These are phyloP conservation scores for Verticillium albo-atrum DNA, from an alignment of 2,329 filamentous ascomycete species.

Conservation along the genomic window DNA sequence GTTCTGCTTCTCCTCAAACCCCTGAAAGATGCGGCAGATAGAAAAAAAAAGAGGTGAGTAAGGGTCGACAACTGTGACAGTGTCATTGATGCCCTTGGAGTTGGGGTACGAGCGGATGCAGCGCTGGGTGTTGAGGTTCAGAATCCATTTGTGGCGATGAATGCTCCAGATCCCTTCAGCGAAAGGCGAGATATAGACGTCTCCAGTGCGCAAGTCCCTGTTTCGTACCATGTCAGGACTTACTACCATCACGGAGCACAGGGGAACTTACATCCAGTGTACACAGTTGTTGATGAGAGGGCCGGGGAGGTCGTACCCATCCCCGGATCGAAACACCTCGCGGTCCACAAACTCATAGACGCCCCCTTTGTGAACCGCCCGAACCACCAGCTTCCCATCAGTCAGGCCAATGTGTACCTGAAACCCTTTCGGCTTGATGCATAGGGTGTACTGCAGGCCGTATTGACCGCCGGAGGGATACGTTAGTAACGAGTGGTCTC, in stretches of 20 bases:
- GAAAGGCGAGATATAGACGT: slow-evolving; percentile 19
- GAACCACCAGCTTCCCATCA: slow-evolving; percentile 33
- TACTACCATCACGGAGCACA: slow-evolving; percentile 47
- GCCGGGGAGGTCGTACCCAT: slow-evolving; percentile 43
- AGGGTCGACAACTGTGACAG: slow-evolving; percentile 54
- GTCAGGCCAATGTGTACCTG: slow-evolving; percentile 52
- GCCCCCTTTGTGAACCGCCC: slow-evolving; percentile 20
- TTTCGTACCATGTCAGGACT: slow-evolving; percentile 23
- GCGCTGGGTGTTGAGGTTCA: slow-evolving; percentile 19
- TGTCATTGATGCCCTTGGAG: slow-evolving; percentile 8
- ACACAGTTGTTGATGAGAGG: slow-evolving; percentile 46
- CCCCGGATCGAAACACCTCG: slow-evolving; percentile 17
- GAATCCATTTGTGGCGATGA: slow-evolving; percentile 23
- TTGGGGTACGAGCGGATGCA: slow-evolving; percentile 10
- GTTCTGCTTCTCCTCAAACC: slow-evolving; percentile 40
- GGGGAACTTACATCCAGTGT: slow-evolving; percentile 47
- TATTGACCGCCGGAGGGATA: slow-evolving; percentile 44
- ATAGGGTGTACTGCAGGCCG: slow-evolving; percentile 46
- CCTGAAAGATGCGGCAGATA: slow-evolving; percentile 39
- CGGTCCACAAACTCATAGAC: slow-evolving; percentile 29
- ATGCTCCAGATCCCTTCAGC: slow-evolving; percentile 6
- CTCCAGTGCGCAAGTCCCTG: neutral
- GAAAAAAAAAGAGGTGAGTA: slow-evolving; percentile 31
- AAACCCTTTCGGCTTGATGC: slow-evolving; percentile 27
- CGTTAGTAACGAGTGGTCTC: slow-evolving; percentile 43